Base-by-base conservation (phyloP, 768 basidiomycete species). In the Lepiota brunneoincarnata region DNA sequence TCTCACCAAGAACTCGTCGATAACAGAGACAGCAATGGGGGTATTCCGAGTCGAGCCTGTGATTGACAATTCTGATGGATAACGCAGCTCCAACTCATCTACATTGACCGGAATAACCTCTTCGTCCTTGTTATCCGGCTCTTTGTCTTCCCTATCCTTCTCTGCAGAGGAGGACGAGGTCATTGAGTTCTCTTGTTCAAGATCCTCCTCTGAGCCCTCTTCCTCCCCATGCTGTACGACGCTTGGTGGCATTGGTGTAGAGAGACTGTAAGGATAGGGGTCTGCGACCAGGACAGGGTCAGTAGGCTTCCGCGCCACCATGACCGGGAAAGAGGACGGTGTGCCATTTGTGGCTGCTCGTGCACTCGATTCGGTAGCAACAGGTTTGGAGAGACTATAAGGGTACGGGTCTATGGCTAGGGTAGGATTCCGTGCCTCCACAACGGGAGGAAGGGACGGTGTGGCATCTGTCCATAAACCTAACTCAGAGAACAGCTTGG, bases 251-350 rank as follows among this genome's bases (percentile, higher is more conserved):
- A 59, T 63, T 11, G 77, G 78, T 1, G 77, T 76, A 0, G 79
- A 79, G 36, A 81, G 69, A 56, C 74, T 76, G 44, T 75, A 75
- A 1, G 79, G 79, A 58, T 75, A 79, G 2, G 77, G 75, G 58
- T 78, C 77, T 21, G 66, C 50, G 51, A 68, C 63, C 12, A 78
- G 58, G 31, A 31, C 31, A 9, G 31, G 31, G 11, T 31, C 31
- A 51, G 66, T 66, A 5, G 72, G 54, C 41, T 59, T 60, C 34
- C 59, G 58, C 6, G 56, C 53, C 26, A 63, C 41, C 7, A 55
- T 40, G 3, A 26, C 20, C 24, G 40, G 48, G 26, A 42, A 10
- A 40, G 21, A 42, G n/a, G 39, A 34, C 17, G 49, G 35, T 7
- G 26, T 6, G 20, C n/a, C 17, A 40, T 43, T 38, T 14, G 34